Evolutionary conservation across 306 rosid genomes (phyloP).

Genomic region (Vachellia collinsii): DNA sequence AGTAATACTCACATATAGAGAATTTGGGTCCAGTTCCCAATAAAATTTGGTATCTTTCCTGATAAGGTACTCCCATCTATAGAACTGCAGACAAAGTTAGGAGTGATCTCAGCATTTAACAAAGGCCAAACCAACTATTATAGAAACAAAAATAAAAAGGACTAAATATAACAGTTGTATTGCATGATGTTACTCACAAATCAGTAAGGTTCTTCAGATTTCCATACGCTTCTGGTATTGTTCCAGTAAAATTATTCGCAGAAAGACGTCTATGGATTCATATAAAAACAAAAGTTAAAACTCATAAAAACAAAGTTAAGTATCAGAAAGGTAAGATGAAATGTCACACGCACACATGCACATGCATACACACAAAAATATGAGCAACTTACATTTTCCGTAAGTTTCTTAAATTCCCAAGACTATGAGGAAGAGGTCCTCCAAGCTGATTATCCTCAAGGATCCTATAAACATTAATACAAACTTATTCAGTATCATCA

Average conservation of each 20-base stretch:
- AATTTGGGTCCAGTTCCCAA: constrained; percentile 75
- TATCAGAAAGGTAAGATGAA: background rate
- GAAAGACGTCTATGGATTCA: constrained; percentile 52
- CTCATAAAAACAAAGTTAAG: constrained; percentile 16
- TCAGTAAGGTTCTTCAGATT: constrained; percentile 58
- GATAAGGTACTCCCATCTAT: constrained; percentile 70
- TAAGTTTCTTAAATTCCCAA: constrained; percentile 63
- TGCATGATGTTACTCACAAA: constrained; percentile 56
- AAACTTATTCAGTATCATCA: constrained; percentile 27
- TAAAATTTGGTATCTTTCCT: constrained; percentile 62
- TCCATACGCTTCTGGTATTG: constrained; percentile 61
- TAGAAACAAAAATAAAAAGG: background rate
- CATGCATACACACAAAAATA: too few species aligned
- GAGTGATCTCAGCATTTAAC: constrained; percentile 23
- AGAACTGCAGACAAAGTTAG: constrained; percentile 52
- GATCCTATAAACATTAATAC: constrained; percentile 47
- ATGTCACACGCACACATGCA: background rate
- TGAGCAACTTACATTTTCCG: constrained; percentile 50
- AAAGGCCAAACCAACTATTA: background rate
- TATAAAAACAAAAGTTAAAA: too few species aligned
- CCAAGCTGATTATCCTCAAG: constrained; percentile 63
- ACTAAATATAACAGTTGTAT: background rate
- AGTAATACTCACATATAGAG: constrained; percentile 52
- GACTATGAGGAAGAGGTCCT: constrained; percentile 64
- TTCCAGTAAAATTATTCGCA: constrained; percentile 65